Evolutionary conservation across 108 stramenopile species (phyloP).

Genomic region (Nannochloropsis oceanica): DNA sequence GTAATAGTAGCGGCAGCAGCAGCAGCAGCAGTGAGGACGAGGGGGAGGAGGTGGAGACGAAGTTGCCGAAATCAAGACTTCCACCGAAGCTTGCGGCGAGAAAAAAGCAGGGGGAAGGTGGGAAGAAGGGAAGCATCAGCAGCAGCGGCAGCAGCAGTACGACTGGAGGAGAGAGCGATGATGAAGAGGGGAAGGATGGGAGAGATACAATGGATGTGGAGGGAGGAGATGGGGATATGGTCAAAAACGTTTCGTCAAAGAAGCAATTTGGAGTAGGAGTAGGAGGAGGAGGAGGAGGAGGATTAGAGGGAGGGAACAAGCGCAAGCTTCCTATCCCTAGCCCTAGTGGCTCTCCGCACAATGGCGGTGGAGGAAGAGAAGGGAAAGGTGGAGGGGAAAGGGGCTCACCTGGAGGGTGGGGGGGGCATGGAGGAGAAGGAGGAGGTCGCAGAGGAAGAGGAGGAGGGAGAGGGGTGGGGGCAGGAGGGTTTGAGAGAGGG

Average conservation of each 20-base stretch:
- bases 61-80: too few relatives aligned
- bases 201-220: background rate
- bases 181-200: background rate
- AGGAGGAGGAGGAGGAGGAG: background rate
- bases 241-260: too few relatives aligned
- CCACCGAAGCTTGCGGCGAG: background rate
- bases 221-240: too few relatives aligned
- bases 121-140: background rate
- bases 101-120: background rate
- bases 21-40: too few relatives aligned
- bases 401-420: background rate
- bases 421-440: background rate
- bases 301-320: background rate
- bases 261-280: too few relatives aligned
- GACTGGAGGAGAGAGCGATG: background rate
- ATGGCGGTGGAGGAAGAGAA: background rate
- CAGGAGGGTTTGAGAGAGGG: background rate
- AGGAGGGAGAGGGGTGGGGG: background rate
- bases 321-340: too few relatives aligned
- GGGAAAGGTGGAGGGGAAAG: background rate
- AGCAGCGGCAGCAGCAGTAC: too few relatives aligned
- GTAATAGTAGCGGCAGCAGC: too few relatives aligned
- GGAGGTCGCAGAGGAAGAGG: background rate
- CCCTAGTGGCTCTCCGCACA: background rate
- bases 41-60: too few relatives aligned